Conservation (phyloP, 106 monocot species). For the Allium fistulosum region DNA sequence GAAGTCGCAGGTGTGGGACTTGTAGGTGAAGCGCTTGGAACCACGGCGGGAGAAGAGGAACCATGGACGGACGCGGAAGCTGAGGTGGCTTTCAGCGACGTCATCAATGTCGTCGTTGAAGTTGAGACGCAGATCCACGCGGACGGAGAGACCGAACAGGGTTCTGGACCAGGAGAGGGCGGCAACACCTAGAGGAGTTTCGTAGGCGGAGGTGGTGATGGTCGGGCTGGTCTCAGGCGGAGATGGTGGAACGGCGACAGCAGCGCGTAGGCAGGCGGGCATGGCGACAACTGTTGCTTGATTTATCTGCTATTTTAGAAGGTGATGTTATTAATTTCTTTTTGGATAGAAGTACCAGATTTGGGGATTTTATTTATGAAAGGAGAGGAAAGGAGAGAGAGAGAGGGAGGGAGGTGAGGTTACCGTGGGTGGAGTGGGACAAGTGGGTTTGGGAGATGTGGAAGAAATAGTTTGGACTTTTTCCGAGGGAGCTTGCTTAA, state of each 20-base stretch:
- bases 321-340: not conserved
- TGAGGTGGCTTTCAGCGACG: conserved; percentile 1
- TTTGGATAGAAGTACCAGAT: not conserved
- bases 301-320: not conserved
- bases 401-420: not conserved
- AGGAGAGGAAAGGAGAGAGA: not conserved
- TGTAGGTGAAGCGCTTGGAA: conserved; percentile 25
- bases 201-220: conserved; percentile 69
- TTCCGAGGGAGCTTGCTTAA: not conserved
- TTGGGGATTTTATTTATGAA: conserved; percentile 1
- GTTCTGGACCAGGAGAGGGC: conserved; percentile 72
- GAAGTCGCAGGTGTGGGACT: conserved; percentile 21
- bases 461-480: conserved; percentile 1
- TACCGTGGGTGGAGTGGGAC: conserved; percentile 1
- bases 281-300: conserved; percentile 33
- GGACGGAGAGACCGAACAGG: conserved; percentile 62
- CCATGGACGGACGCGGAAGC: conserved; percentile 65
- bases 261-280: conserved; percentile 37
- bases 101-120: conserved; percentile 34
- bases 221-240: conserved; percentile 31
- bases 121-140: conserved; percentile 53
- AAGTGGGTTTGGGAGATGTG: not conserved
- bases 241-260: conserved; percentile 8
- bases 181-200: conserved; percentile 48
- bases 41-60: conserved; percentile 70